A percentile compares a stretch with the other conserved stretches of the same genome.
Evolutionary conservation across 169 alveolate genomes (phyloP).

Genomic region (Cryptosporidium felis): DNA sequence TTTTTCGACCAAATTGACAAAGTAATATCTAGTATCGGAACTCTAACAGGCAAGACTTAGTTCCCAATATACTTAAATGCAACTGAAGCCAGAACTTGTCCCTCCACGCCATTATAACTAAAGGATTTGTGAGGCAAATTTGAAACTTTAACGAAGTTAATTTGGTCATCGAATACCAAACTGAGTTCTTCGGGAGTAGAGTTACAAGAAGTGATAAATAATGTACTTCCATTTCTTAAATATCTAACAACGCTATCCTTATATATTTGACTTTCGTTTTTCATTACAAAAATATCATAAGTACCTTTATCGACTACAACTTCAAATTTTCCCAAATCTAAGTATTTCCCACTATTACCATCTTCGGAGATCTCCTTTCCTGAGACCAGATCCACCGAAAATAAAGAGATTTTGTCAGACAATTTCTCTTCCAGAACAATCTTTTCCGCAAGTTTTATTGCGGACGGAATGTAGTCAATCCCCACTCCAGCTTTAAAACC

Average conservation of each 20-base stretch:
- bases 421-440: constrained; percentile 45
- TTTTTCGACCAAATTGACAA: constrained; percentile 53
- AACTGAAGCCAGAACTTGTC: constrained; percentile 65
- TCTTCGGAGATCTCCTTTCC: constrained; percentile 54
- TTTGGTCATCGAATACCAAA: constrained; percentile 26
- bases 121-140: constrained; percentile 46
- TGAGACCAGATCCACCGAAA: constrained; percentile 31
- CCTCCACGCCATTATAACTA: constrained; percentile 48
- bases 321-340: constrained; percentile 70
- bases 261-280: constrained; percentile 71
- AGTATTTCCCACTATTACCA: constrained; percentile 4
- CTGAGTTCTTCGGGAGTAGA: constrained; percentile 77
- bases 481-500: constrained; percentile 74
- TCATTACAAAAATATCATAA: constrained; percentile 77
- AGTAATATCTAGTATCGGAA: background rate
- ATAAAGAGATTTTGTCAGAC: constrained; percentile 70
- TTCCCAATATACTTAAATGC: constrained; percentile 24
- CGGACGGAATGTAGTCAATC: constrained; percentile 76
- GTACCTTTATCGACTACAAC: constrained; percentile 79
- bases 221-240: constrained; percentile 62
- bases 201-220: constrained; percentile 76
- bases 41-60: background rate
- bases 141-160: constrained; percentile 8
- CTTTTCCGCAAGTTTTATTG: constrained; percentile 75
- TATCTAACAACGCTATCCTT: constrained; percentile 69